Percentiles rank a stretch among this genome's conserved stretches.
phyloP scores from a whole-genome alignment of 352 stramenopile species.

The Globisporangium rhizosaccharum region DNA sequence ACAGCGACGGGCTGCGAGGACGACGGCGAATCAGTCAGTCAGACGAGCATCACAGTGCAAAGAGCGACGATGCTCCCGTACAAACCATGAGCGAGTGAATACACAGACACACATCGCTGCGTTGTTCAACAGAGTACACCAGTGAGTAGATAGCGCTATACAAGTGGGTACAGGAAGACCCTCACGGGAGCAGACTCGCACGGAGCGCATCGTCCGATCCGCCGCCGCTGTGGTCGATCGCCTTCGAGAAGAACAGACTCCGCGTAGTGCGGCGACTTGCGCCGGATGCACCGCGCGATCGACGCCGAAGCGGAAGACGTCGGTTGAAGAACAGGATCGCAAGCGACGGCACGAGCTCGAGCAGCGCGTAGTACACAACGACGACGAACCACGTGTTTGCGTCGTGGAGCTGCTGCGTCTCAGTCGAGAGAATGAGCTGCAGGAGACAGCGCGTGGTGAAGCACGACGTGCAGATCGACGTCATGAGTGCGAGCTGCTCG shows the following conservation, averaged over 20 bases:
- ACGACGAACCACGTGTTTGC: slow-evolving; percentile 74
- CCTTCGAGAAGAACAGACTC: slow-evolving; percentile 48
- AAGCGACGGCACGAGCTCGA: slow-evolving; percentile 75
- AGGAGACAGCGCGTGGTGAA: slow-evolving; percentile 69
- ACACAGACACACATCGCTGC: background rate
- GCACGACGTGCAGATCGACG: slow-evolving; percentile 75
- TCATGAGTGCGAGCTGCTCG: slow-evolving; percentile 59
- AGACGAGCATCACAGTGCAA: background rate
- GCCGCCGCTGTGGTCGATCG: slow-evolving; percentile 8
- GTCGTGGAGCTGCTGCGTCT: slow-evolving; percentile 72
- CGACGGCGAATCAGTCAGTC: background rate
- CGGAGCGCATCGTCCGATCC: slow-evolving; percentile 22
- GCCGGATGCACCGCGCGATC: slow-evolving; percentile 12
- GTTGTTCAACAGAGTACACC: background rate
- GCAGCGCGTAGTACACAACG: slow-evolving; percentile 71
- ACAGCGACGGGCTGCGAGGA: background rate
- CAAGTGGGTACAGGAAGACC: background rate
- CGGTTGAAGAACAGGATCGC: slow-evolving; percentile 84
- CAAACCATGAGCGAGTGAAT: no score
- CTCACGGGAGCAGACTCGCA: slow-evolving; percentile 37
- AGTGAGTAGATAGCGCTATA: background rate
- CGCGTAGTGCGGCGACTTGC: background rate
- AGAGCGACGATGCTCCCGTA: background rate
- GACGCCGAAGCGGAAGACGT: slow-evolving; percentile 46
- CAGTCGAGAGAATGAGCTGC: slow-evolving; percentile 65